Base-by-base conservation (phyloP, 805 yeast species). In the Wickerhamiella slavikovae region DNA sequence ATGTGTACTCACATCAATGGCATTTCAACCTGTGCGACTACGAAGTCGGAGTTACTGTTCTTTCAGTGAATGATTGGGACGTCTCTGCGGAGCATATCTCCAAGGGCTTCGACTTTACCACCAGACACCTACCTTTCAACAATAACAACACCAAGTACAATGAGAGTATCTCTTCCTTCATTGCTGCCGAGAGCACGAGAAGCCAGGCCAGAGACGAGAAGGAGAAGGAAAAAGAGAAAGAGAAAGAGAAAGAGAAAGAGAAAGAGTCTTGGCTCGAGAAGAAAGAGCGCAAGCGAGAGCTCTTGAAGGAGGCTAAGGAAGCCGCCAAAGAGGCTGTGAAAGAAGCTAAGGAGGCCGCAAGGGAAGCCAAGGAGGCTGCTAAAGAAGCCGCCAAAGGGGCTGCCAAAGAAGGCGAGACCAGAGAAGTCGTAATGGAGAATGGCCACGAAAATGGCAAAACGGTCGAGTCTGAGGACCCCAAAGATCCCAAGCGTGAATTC, bases 1-100 rank as follows among this genome's bases (percentile, higher is more conserved):
- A 64, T 11, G 68, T 80, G 1, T 74, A 70, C 49, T 71, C 70
- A 43, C 70, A 71, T 41, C 58, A 71, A 33, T 76, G 91, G 91
- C 79, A 76, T 47, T 71, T 70, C 47, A 73, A 73, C 41, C 52
- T 76, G 26, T 66, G 80, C 41, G 85, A 75, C 44, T 60, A 59
- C 17, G 48, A 56, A 15, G 52, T 57, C 38, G 80, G 75, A 5
- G 47, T 52, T 29, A 52, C 70, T 30, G 49, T 55, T 28, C 51
- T 66, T 33, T 54, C 53, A 31, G 52, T 57, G 34, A 52, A 44
- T 10, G 53, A 58, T 30, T 68, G 74, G 2, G 48, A 56, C 29
- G 53, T 74, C 31, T 56, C 58, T 24, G 58, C 69, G 46, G 68
- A 67, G 31, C 57, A 68, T 25, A 45, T 47, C 17, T 58, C 78